Base-by-base conservation (phyloP, 192 early-diverging fungal species). In the Coemansia sp. region DNA sequence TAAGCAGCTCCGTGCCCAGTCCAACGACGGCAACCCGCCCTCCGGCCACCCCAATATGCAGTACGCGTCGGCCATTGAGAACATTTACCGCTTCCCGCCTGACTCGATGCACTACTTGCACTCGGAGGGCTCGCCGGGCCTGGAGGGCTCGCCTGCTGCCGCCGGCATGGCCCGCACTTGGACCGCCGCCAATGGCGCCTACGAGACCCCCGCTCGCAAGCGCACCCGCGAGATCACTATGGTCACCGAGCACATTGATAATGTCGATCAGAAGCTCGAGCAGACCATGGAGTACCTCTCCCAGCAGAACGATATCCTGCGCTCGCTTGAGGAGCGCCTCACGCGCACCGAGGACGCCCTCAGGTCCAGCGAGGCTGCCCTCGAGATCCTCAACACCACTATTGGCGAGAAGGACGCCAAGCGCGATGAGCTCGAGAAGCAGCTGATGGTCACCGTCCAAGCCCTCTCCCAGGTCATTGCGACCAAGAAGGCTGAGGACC, bases 1-100 rank as follows among this genome's bases (percentile, higher is more conserved):
- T 80, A 76, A 89, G 69, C 89, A 94, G 53, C 88, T 89, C 54
- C 83, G 86, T 57, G 85, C 88, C 36, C 77, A 86, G n/a, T 79
- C 89, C 47, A 88, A 88, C 60, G 80, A 83, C n/a, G 76, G 76
- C 54, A 72, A 83, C 60, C 71, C 75, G 42, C 71, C 71, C 9
- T 40, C 62, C 10, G 62, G 58, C 59, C 76, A 66, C 37, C 68
- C 47, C 25, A 75, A 71, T 47, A 46, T 78, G 64, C 81, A 77
- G 73, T 83, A 78, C 56, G 76, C 81, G 12, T 36, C 40, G 36
- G 67, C 76, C 11, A 83, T 83, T 36, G 81, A 83, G 70, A 47
- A 59, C 56, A 83, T 83, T 60, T 83, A 83, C 68, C 71, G 73
- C 47, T 83, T 83, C 69, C 76, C 76, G 36, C 81, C 81, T 22